phyloP scores from a whole-genome alignment of 495 filamentous ascomycete genomes.

The Friedmanniomyces endolithicus region DNA sequence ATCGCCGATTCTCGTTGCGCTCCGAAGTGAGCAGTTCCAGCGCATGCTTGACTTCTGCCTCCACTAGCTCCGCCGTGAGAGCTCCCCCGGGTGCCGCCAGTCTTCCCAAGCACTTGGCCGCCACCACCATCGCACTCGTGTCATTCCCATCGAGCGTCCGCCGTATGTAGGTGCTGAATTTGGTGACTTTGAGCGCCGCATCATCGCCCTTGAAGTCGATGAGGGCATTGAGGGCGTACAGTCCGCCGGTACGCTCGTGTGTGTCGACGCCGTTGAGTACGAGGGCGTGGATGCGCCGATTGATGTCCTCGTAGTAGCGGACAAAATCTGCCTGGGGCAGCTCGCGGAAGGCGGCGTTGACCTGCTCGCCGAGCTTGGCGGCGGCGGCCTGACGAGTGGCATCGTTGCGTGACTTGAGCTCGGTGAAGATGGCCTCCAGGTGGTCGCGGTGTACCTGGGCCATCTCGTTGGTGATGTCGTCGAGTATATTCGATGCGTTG shows the following conservation, averaged over 20 bases:
- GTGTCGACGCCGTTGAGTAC: slow-evolving; percentile 70
- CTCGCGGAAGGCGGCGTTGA: slow-evolving; percentile 35
- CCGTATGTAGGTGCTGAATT: slow-evolving; percentile 82
- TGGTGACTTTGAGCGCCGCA: slow-evolving; percentile 80
- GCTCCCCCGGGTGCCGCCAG: slow-evolving; percentile 87
- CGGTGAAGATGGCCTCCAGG: slow-evolving; percentile 18
- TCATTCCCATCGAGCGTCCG: slow-evolving; percentile 80
- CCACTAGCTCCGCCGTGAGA: slow-evolving; percentile 88
- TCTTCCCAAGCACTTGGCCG: slow-evolving; percentile 74
- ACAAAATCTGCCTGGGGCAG: slow-evolving; percentile 64
- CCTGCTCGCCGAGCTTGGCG: slow-evolving; percentile 15
- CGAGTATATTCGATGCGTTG: neutral
- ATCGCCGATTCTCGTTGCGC: slow-evolving; percentile 78
- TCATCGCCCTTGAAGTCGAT: slow-evolving; percentile 96
- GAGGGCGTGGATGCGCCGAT: slow-evolving; percentile 58
- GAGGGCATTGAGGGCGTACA: slow-evolving; percentile 79
- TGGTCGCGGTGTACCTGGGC: slow-evolving; percentile 14
- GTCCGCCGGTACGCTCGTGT: slow-evolving; percentile 76
- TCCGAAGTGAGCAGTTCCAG: slow-evolving; percentile 95
- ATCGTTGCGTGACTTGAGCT: slow-evolving; percentile 16
- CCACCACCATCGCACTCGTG: slow-evolving; percentile 70
- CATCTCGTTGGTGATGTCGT: slow-evolving; percentile 6
- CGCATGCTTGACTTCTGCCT: slow-evolving; percentile 88
- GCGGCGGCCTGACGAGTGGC: slow-evolving; percentile 13
- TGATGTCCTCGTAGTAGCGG: slow-evolving; percentile 66